phyloP scores from a whole-genome alignment of 2,329 filamentous ascomycete genomes.

The Sordariomycetes sp. region DNA sequence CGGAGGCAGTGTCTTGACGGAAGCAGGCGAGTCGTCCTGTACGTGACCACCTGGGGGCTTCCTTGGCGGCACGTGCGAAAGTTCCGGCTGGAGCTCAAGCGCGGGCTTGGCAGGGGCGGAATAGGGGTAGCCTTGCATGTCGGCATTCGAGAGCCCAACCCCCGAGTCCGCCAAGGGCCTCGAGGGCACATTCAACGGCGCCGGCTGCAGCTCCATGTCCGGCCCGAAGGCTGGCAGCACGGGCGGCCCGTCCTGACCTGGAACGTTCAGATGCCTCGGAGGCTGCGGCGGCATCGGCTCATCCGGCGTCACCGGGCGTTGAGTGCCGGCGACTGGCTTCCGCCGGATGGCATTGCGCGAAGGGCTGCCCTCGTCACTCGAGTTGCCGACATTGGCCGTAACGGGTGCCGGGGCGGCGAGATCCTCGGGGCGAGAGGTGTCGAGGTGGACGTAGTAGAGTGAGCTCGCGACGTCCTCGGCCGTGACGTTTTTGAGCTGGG shows the following conservation, averaged over 20 bases:
- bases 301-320: conserved; percentile 17
- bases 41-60: too few species aligned
- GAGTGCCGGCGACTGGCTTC: conserved; percentile 37
- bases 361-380: conserved; percentile 27
- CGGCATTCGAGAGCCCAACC: not conserved
- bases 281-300: conserved; percentile 3
- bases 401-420: too few species aligned
- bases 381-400: too few species aligned
- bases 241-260: not conserved
- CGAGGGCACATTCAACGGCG: not conserved
- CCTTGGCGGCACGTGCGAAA: not conserved
- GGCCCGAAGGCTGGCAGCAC: not conserved
- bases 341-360: conserved; percentile 36
- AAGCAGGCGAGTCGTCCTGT: too few species aligned
- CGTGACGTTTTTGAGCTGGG: conserved; percentile 79
- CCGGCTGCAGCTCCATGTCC: not conserved
- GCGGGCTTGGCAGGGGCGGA: not conserved
- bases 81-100: not conserved
- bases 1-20: not conserved
- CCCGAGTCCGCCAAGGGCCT: not conserved
- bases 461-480: conserved; percentile 78
- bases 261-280: not conserved
- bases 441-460: conserved; percentile 82
- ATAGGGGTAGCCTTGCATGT: not conserved
- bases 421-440: conserved; percentile 1